Evolutionary conservation across 2,329 filamentous ascomycete species (phyloP), one percentile per base, ranked within the genome.

Genomic region (Apiospora phragmitis): DNA sequence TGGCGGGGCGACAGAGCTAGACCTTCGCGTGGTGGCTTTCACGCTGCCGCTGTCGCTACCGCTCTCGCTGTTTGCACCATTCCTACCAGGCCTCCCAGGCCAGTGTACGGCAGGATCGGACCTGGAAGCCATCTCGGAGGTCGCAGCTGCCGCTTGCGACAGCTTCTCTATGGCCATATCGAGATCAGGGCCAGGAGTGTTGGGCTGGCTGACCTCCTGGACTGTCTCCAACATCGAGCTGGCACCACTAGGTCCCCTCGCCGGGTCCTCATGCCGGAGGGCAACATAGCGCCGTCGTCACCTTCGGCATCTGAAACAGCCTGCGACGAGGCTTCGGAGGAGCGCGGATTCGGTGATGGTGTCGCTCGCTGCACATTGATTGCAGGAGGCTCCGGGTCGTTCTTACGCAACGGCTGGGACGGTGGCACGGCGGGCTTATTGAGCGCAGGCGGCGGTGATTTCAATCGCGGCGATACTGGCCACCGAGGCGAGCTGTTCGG

Each of bases 151-250:
- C 75, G 85, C 86, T 73, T 89, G 85, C 59, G 85, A 84, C 32
- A 85, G 81, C 79, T 84, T 88, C 70, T 89, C 88, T 68, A 88
- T 75, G 32, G 83, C 83, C 21, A 83, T 81, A 71, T 86, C 84
- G 72, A 83, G 76, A 42, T 79, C 79, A 67, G 82, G 83, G 76
- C 81, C 85, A 77, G 93, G 92, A 0, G 93, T 93, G 67, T 90
- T 91, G 59, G 92, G 90, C 72, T 94, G 89, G 82, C 94, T 96
- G 69, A 92, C 91, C 85, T 98, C 95, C 79, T 97, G 93, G 21
- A 98, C 95, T 0, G 96, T 98, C 82, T 97, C 95, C 70, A 98
- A 84, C 66, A 89, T 89, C 67, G 91, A 87, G 45, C 84, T 87
- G 68, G 86, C 88, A 70, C 86, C 88, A 78, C 86, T 90, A 68